These are phyloP conservation scores for Wallacemonas sp. DNA, from an alignment of 208 protist species.

Conservation along the genomic window DNA sequence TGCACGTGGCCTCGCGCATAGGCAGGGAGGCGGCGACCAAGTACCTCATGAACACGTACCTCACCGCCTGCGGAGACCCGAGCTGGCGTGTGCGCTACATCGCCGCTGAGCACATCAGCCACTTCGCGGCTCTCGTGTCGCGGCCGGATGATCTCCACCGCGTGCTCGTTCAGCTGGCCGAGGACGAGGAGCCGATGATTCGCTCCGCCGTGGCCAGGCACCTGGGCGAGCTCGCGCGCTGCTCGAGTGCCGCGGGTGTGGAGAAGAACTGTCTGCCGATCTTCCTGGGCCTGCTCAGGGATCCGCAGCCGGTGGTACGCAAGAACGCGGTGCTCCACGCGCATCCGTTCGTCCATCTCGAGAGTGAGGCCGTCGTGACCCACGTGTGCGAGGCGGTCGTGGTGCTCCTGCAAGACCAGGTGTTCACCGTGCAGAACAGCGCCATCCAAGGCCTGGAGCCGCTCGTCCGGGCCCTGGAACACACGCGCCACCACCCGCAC, in stretches of 20 bases:
- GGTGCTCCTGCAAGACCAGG: slow-evolving; percentile 44
- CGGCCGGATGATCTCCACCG: slow-evolving; percentile 48
- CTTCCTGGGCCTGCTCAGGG: slow-evolving; percentile 50
- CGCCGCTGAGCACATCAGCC: slow-evolving; percentile 49
- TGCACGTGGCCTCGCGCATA: slow-evolving; percentile 48
- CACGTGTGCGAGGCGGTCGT: slow-evolving; percentile 41
- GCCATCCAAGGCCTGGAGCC: slow-evolving; percentile 44
- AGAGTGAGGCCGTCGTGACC: slow-evolving; percentile 32
- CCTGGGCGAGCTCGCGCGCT: slow-evolving; percentile 35
- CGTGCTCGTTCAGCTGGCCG: slow-evolving; percentile 45
- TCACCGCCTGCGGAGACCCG: slow-evolving; percentile 44
- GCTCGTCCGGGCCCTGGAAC: slow-evolving; percentile 32
- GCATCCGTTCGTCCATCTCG: slow-evolving; percentile 43
- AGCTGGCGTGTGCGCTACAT: slow-evolving; percentile 85
- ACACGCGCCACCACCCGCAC: background rate
- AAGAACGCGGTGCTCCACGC: slow-evolving; percentile 46
- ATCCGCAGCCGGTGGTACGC: slow-evolving; percentile 57
- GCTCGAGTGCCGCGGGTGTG: slow-evolving; percentile 23
- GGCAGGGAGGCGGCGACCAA: slow-evolving; percentile 49
- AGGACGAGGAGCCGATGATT: slow-evolving; percentile 70
- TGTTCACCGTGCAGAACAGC: slow-evolving; percentile 43
- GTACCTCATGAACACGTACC: slow-evolving; percentile 54
- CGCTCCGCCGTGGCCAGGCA: slow-evolving; percentile 69
- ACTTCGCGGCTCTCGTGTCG: slow-evolving; percentile 41
- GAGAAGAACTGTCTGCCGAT: slow-evolving; percentile 36